Conservation (phyloP, 257 asterid genomes). For the Coffea canephora region DNA sequence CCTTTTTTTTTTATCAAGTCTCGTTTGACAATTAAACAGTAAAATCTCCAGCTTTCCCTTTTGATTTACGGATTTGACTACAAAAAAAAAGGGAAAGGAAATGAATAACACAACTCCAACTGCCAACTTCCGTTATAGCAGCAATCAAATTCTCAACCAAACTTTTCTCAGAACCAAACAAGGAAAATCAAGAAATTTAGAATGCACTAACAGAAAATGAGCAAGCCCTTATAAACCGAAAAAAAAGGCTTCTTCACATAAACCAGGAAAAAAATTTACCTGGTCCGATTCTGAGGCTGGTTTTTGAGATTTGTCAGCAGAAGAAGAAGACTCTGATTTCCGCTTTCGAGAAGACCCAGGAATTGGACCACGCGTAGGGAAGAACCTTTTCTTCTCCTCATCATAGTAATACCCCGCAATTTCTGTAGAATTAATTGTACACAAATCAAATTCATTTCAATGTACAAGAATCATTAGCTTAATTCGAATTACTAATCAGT, state of each 20-base stretch:
- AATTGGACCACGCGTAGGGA: slow-evolving; percentile 76
- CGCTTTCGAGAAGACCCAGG: slow-evolving; percentile 74
- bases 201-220: neutral
- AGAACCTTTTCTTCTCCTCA: slow-evolving; percentile 75
- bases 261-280: slow-evolving; percentile 28
- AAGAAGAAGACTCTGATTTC: slow-evolving; percentile 35
- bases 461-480: no score
- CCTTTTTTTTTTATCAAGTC: no score
- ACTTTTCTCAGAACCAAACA: neutral
- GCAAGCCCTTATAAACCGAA: no score
- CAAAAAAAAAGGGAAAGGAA: no score
- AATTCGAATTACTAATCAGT: neutral
- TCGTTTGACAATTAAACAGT: no score
- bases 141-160: neutral
- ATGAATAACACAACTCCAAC: no score
- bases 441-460: neutral
- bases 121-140: neutral
- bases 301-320: neutral
- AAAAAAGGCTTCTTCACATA: neutral
- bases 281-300: slow-evolving; percentile 10
- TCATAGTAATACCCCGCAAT: slow-evolving; percentile 87
- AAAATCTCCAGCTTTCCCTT: no score
- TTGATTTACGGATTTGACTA: no score
- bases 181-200: neutral
- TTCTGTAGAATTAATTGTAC: slow-evolving; percentile 37